Percentiles rank a stretch among this genome's conserved stretches.
Conservation (phyloP, 805 yeast species). For the Candida golubevii region DNA sequence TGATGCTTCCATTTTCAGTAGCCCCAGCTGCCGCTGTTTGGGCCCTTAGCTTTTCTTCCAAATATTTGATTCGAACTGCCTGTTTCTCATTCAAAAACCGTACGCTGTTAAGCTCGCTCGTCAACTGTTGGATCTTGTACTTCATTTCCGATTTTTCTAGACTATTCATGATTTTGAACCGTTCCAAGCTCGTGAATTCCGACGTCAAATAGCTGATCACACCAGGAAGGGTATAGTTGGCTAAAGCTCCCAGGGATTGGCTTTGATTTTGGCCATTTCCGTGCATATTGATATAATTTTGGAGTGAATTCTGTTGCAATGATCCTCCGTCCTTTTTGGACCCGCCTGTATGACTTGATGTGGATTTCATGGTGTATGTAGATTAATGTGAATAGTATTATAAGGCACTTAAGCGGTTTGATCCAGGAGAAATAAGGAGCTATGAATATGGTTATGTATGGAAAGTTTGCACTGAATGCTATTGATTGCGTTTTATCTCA, state of each 20-base stretch:
- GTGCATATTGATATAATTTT: background rate
- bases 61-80: constrained; percentile 30
- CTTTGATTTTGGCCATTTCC: background rate
- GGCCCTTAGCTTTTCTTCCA: constrained; percentile 25
- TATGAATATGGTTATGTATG: too few species aligned
- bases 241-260: constrained; percentile 13
- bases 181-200: constrained; percentile 47
- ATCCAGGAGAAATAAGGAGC: too few species aligned
- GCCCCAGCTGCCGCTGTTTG: background rate
- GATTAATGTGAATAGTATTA: too few species aligned
- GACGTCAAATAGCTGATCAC: constrained; percentile 55
- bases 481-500: too few species aligned
- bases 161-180: constrained; percentile 46
- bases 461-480: too few species aligned
- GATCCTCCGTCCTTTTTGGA: constrained; percentile 1
- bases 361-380: too few species aligned
- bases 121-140: constrained; percentile 47
- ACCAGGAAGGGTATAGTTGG: constrained; percentile 51
- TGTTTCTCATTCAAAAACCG: constrained; percentile 41
- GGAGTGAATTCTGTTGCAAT: background rate
- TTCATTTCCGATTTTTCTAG: constrained; percentile 51
- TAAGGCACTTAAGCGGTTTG: too few species aligned
- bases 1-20: background rate
- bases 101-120: constrained; percentile 47
- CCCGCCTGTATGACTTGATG: background rate